Evolutionary conservation across 306 rosid genomes (phyloP), one percentile per base, ranked within the genome.

Genomic region (Lablab purpureus): DNA sequence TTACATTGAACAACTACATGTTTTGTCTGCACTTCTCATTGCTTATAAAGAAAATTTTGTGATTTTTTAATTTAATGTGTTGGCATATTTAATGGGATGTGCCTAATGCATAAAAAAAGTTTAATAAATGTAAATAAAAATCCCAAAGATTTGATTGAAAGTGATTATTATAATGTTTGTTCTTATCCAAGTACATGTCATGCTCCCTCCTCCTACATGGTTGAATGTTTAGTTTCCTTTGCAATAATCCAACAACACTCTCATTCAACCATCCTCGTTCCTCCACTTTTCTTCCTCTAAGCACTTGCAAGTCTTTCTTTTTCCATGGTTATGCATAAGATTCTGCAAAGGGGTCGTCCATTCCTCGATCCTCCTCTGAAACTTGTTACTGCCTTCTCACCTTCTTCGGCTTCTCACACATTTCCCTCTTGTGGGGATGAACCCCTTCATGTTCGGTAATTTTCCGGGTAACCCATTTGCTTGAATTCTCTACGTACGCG

Each of bases 361-460:
- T 74, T 74, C 63, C 74, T 34, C 14, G 46, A 75, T 60, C 73
- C 41, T 66, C 49, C 47, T 6, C 73, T 69, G 36, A 82, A 12
- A 11, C 41, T 55, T 32, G 13, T 77, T 52, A 50, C 59, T 21
- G 62, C 5, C 1, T 37, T 73, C 59, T 83, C 83, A 13, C 19
- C 10, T 27, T 30, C 41, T 62, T 4, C 43, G 0, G 22, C 68
- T 63, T 8, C 47, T 63, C 46, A 36, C 49, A 67, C 75, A 14
- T 60, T 47, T 71, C 47, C 71, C 40, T 23, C 78, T 59, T 14
- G 5, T 59, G 21, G 2, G 19, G 5, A 17, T 59, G 19, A 59
- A 13, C 72, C 77, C 58, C 77, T 66, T 64, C 9, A 77, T 71
- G 25, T 59, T 19, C 30, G 75, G 80, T 72, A 80, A 79, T 67